These are phyloP conservation scores for Penicillium psychrosexuale DNA, from an alignment of 2,329 filamentous ascomycete genomes.

Conservation along the genomic window DNA sequence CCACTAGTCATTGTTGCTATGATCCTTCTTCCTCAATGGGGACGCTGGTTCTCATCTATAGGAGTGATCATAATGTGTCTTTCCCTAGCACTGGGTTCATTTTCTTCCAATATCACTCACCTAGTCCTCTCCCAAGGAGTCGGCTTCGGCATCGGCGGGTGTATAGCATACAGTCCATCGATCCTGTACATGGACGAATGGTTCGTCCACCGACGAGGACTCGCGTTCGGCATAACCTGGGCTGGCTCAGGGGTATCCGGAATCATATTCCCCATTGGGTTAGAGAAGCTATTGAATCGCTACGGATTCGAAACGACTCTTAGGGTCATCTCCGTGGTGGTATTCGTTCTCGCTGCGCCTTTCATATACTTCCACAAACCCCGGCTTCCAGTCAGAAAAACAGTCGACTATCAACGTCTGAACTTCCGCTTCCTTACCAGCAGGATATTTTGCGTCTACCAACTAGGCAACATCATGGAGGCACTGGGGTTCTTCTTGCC, in stretches of 20 bases:
- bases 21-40: constrained; percentile 19
- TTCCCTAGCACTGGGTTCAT: constrained; percentile 25
- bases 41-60: constrained; percentile 22
- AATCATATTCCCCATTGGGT: constrained; percentile 45
- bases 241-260: constrained; percentile 39
- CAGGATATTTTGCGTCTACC: constrained; percentile 47
- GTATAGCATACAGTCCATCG: constrained; percentile 48
- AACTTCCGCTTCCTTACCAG: constrained; percentile 37
- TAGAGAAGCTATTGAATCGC: constrained; percentile 43
- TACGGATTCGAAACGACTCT: constrained; percentile 48
- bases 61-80: constrained; percentile 25
- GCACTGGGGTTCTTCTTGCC: constrained; percentile 41
- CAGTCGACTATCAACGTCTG: constrained; percentile 37
- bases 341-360: constrained; percentile 21
- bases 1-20: constrained; percentile 21
- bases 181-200: constrained; percentile 51
- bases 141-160: constrained; percentile 46
- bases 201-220: constrained; percentile 49
- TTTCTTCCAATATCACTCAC: constrained; percentile 23
- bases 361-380: constrained; percentile 42
- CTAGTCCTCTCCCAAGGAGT: constrained; percentile 29
- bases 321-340: constrained; percentile 41
- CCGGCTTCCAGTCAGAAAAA: constrained; percentile 36
- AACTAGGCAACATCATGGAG: constrained; percentile 41
- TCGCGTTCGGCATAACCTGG: constrained; percentile 48